Conservation (phyloP, 805 yeast genomes). For the Hanseniaspora vineae region DNA sequence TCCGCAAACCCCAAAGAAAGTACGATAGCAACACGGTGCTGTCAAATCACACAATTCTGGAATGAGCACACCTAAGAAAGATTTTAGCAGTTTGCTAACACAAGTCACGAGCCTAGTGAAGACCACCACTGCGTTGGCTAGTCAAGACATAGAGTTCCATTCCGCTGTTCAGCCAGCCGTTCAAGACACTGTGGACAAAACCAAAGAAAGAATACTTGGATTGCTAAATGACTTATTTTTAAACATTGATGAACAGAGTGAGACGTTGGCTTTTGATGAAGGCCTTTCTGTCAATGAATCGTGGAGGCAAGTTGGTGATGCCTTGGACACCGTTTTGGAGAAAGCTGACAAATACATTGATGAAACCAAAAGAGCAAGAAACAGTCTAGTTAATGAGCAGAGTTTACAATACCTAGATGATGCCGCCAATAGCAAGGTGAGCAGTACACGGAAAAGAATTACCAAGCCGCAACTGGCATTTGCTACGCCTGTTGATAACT, state of each 20-base stretch:
- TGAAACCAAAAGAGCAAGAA: slow-evolving; percentile 17
- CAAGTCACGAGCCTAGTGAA: slow-evolving; percentile 46
- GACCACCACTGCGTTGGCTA: slow-evolving; percentile 54
- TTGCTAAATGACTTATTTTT: slow-evolving; percentile 34
- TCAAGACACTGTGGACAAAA: slow-evolving; percentile 25
- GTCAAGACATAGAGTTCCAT: slow-evolving; percentile 72
- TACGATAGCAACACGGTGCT: too few relatives aligned
- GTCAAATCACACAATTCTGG: too few relatives aligned
- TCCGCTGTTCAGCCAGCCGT: slow-evolving; percentile 43
- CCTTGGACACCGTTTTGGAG: slow-evolving; percentile 63
- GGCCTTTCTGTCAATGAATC: slow-evolving; percentile 30
- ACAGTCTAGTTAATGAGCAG: slow-evolving; percentile 5
- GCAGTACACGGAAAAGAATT: slow-evolving; percentile 9
- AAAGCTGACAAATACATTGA: slow-evolving; percentile 62
- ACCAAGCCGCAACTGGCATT: slow-evolving; percentile 62
- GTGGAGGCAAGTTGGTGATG: slow-evolving; percentile 52
- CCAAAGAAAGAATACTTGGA: slow-evolving; percentile 31
- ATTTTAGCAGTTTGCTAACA: slow-evolving; percentile 21
- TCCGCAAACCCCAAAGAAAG: too few relatives aligned
- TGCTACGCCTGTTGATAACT: slow-evolving; percentile 46
- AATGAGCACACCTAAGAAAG: too few relatives aligned
- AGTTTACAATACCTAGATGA: slow-evolving; percentile 39
- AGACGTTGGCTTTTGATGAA: slow-evolving; percentile 22
- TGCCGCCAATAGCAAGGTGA: slow-evolving; percentile 5
- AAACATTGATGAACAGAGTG: slow-evolving; percentile 24